Base-by-base conservation (phyloP, 2,329 filamentous ascomycete genomes). In the Penicillium sp. region DNA sequence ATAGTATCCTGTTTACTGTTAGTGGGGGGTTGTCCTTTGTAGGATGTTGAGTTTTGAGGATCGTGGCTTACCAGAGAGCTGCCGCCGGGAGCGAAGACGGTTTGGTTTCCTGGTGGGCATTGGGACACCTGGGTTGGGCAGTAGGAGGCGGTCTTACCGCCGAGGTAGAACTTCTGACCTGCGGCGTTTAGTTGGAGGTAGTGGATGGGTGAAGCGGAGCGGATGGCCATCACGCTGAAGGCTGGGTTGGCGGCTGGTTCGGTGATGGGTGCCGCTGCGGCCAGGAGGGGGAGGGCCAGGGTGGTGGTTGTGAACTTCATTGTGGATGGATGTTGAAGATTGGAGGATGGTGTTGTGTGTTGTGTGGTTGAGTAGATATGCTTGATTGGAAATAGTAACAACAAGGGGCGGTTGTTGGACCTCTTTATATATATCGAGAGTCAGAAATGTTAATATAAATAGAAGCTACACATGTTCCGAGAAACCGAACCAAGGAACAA, bases 161-260 rank as follows among this genome's bases (percentile, higher is more conserved):
- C 81, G 34, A 84, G 72, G 64, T 71, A 83, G 74, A 85, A 83
- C 46, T 74, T 74, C 33, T 71, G 68, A 38, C 76, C 76, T n/a
- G 72, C 71, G 36, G 82, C 82, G 43, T 78, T 78, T 59, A 84
- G 67, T 15, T 72, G 62, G 15, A 71, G 67, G 21, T 77, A 70
- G 68, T 85, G 80, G 65, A 85, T 76, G 38, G 78, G 78, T 1
- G 79, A 81, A 25, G 69, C 79, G 31, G 77, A 79, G 65, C 77
- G 77, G 48, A 71, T 59, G 67, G 77, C 69, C 60, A 79, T 76
- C 65, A 81, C 75, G 53, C 65, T 68, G 65, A 81, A 82, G 62
- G 74, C 38, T 10, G 62, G 57, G 53, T 61, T 60, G 54, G 53
- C 29, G 16, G 57, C 45, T 21, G 50, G 51, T 1, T 58, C 50